Evolutionary conservation across 495 filamentous ascomycete species (phyloP).

Genomic region (Xylaria curta): DNA sequence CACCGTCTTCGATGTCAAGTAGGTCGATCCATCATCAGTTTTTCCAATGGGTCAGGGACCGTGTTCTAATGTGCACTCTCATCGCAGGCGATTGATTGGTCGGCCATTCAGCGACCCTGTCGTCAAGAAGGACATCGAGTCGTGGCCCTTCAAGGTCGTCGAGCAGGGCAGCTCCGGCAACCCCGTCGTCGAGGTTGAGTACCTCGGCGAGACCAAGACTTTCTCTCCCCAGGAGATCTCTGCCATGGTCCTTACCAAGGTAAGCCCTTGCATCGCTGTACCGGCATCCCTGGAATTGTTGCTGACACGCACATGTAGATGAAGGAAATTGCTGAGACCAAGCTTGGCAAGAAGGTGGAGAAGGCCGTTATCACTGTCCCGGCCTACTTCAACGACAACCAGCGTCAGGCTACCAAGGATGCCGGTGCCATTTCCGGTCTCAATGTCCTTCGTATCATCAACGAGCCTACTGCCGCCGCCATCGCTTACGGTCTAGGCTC

Average conservation of each 20-base stretch:
- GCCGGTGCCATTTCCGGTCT: conserved; percentile 96
- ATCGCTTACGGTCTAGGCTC: conserved; percentile 95
- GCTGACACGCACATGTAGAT: conserved; percentile 62
- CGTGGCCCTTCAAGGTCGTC: conserved; percentile 97
- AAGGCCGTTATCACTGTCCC: conserved; percentile 98
- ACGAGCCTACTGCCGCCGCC: conserved; percentile 97
- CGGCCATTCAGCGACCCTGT: conserved; percentile 92
- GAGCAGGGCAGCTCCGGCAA: conserved; percentile 76
- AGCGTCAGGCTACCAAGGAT: conserved; percentile 99
- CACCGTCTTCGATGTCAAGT: conserved; percentile 98
- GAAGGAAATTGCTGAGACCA: conserved; percentile 97
- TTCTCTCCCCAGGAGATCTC: conserved; percentile 99
- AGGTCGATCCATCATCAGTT: conserved; percentile 35
- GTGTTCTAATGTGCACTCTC: conserved; percentile 37
- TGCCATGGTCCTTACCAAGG: conserved; percentile 92
- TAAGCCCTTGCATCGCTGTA: conserved; percentile 44
- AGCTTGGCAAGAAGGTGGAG: conserved; percentile 95
- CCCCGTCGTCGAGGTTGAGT: conserved; percentile 94
- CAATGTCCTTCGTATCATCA: conserved; percentile 99
- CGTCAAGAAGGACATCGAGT: conserved; percentile 97
- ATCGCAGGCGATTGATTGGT: conserved; percentile 83
- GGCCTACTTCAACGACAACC: conserved; percentile 99
- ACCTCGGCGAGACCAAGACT: conserved; percentile 89
- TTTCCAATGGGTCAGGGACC: background rate
- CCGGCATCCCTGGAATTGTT: background rate